Percentiles rank a stretch among this genome's conserved stretches.
Evolutionary conservation across 2,329 filamentous ascomycete genomes (phyloP).

Genomic region (Basipetospora chlamydospora): DNA sequence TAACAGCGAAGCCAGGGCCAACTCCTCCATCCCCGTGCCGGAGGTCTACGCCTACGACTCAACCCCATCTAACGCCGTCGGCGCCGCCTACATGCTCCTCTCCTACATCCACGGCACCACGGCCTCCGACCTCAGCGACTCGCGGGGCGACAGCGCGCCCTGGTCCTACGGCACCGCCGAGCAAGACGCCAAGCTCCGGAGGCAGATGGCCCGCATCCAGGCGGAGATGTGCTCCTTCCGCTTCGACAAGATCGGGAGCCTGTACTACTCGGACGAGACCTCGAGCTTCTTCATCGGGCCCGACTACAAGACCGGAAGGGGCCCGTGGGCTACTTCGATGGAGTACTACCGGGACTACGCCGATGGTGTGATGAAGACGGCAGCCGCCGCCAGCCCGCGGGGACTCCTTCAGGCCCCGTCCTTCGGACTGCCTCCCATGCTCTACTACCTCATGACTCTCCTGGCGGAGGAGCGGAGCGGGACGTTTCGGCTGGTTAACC

Average conservation of each 20-base stretch:
- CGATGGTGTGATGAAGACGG: neutral
- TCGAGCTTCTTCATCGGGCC: neutral
- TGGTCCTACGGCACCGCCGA: neutral
- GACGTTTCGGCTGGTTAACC: conserved; percentile 6
- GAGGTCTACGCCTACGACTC: conserved; percentile 13
- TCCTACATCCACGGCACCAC: conserved; percentile 15
- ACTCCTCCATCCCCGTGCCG: conserved; percentile 11
- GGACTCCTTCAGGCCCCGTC: too few species aligned
- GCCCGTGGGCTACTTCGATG: neutral
- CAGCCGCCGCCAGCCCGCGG: too few species aligned
- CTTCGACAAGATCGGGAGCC: neutral
- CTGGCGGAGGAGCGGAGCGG: neutral
- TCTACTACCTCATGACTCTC: conserved; percentile 1
- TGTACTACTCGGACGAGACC: neutral
- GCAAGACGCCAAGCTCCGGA: neutral
- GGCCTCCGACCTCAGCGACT: conserved; percentile 12
- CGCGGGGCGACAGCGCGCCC: neutral
- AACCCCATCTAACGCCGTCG: conserved; percentile 10
- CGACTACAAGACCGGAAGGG: neutral
- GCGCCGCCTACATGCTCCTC: conserved; percentile 17
- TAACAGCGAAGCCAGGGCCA: neutral
- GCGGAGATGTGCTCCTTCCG: neutral
- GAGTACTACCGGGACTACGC: neutral
- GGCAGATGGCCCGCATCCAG: neutral
- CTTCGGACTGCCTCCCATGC: neutral